Conservation (phyloP, 208 protist genomes). For the Trypanosoma platydactyli region DNA sequence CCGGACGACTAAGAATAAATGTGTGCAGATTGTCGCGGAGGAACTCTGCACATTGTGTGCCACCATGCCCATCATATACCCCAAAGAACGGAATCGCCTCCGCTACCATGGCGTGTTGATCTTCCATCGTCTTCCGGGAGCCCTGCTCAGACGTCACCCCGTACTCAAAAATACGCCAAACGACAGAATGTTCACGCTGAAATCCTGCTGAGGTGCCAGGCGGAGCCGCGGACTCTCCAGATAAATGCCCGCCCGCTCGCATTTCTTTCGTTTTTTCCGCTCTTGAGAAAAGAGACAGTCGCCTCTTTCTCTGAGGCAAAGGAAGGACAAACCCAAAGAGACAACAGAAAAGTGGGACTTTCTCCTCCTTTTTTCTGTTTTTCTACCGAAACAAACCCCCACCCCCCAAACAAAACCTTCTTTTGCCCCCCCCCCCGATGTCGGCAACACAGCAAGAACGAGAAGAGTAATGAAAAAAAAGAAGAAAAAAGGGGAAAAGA, state of each 20-base stretch:
- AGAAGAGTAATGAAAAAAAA: slow-evolving; percentile 6
- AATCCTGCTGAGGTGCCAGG: too few species aligned
- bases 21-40: slow-evolving; percentile 77
- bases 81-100: slow-evolving; percentile 85
- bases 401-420: neutral
- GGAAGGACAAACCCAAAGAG: neutral
- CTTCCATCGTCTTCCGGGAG: slow-evolving; percentile 85
- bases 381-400: slow-evolving; percentile 3
- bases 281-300: neutral
- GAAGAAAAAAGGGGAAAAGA: slow-evolving; percentile 24
- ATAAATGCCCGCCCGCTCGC: too few species aligned
- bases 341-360: neutral
- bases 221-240: too few species aligned
- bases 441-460: neutral
- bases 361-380: neutral
- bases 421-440: neutral
- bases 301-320: neutral
- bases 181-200: too few species aligned
- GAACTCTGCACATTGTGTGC: slow-evolving; percentile 83
- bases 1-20: slow-evolving; percentile 63
- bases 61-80: slow-evolving; percentile 90
- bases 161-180: slow-evolving; percentile 72
- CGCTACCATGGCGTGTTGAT: slow-evolving; percentile 83
- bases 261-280: too few species aligned
- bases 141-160: slow-evolving; percentile 84